phyloP scores from a whole-genome alignment of 2,329 filamentous ascomycete species.

The Aspergillus niger region DNA sequence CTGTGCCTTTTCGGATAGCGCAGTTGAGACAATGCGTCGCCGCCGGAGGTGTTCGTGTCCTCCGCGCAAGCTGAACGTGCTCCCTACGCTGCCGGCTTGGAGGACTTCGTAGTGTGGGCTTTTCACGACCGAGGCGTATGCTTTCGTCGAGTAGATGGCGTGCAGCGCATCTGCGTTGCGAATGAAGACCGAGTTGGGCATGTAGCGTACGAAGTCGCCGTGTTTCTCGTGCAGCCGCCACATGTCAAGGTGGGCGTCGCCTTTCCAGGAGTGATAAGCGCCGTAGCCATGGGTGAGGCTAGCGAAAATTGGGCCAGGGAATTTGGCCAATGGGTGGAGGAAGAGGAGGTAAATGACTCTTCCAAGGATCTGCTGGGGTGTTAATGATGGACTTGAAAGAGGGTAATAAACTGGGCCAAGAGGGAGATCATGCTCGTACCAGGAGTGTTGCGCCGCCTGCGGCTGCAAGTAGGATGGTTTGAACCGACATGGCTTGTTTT shows the following conservation, averaged over 20 bases:
- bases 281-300: slow-evolving; percentile 57
- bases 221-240: slow-evolving; percentile 32
- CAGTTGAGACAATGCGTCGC: not conserved
- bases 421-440: not conserved
- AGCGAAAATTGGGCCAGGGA: slow-evolving; percentile 34
- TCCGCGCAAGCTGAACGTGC: not conserved
- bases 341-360: not conserved
- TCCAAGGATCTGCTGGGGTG: not conserved
- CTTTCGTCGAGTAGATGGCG: not conserved
- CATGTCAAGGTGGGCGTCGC: slow-evolving; percentile 32
- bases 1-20: not conserved
- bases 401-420: not conserved
- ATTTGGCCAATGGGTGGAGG: not conserved
- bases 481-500: not conserved
- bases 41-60: not conserved
- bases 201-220: slow-evolving; percentile 19
- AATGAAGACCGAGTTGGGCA: not conserved
- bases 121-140: not conserved
- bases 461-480: not conserved
- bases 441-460: not conserved
- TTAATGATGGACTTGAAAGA: not conserved
- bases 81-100: not conserved
- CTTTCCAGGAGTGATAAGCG: slow-evolving; percentile 26
- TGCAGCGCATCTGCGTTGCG: not conserved
- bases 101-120: not conserved